Evolutionary conservation across 192 early-diverging fungal genomes (phyloP), one percentile per base, ranked within the genome.

Genomic region (Obelidium mucronatum): DNA sequence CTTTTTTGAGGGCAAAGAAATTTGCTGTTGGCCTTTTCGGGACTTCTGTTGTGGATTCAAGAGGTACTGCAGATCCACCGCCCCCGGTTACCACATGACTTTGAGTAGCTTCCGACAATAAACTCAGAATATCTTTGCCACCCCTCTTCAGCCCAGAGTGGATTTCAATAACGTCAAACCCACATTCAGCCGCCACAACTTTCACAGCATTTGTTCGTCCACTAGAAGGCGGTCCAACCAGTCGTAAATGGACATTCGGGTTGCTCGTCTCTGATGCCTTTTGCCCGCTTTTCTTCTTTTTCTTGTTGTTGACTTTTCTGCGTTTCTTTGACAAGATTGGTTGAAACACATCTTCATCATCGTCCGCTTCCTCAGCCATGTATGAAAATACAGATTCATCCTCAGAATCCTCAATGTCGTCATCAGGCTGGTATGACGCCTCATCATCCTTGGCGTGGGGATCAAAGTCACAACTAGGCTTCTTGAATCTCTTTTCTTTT

Each of bases 111-210:
- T 93, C 93, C 2, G 90, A 89, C 0, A 94, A 77, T 15, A 87
- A 63, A 2, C 76, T 82, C 40, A 89, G 24, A 0, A 96, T 73
- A n/a, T 94, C 92, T 61, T 91, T 93, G 31, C 91, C 91, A 13
- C 86, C 89, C 33, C 94, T 87, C 28, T 85, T 80, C 71, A 84
- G 81, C 1, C 90, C 89, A 0, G 92, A 82, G 72, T 94, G 86
- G 2, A 94, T 83, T 78, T 96, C 94, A 68, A 92, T 85, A 22
- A 94, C 90, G 33, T 91, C 89, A 73, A 89, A 96, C 1, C 90
- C 92, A 54, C 84, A 81, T 71, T 93, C 91, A 8, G 83, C 81
- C 1, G 93, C 94, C 39, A 87, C 90, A 0, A 93, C 89, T 72
- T 90, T 90, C 0, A 94, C 90, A 0, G 89, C 79, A 2, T 91